Evolutionary conservation across 2,329 filamentous ascomycete species (phyloP).

Genomic region (Thielaviopsis ethacetica): DNA sequence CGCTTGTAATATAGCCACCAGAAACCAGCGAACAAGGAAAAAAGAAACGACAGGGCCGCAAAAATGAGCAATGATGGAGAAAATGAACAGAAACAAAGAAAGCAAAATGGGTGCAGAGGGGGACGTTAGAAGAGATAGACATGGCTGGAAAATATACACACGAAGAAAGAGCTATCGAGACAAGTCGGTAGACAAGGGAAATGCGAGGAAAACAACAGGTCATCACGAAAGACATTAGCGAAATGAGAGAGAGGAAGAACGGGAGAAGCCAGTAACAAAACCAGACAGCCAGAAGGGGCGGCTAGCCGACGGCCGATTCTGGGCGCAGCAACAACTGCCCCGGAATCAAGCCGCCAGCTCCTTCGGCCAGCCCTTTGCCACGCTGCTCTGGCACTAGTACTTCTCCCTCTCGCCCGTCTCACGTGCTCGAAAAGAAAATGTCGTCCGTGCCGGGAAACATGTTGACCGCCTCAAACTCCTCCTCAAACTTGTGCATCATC

Average conservation of each 20-base stretch:
- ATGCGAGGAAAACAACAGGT: no score
- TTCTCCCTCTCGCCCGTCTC: slow-evolving; percentile 2
- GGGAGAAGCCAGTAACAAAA: background rate
- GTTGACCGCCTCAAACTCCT: slow-evolving; percentile 32
- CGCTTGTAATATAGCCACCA: slow-evolving; percentile 1
- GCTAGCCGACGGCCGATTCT: background rate
- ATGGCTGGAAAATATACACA: no score
- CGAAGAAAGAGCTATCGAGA: no score
- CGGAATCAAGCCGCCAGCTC: background rate
- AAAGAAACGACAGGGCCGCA: background rate
- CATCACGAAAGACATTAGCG: no score
- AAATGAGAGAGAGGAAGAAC: background rate
- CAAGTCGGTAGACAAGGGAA: no score
- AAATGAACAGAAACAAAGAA: background rate
- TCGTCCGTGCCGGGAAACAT: slow-evolving; percentile 37
- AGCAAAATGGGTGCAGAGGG: no score
- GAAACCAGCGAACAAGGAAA: background rate
- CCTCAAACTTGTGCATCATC: slow-evolving; percentile 37
- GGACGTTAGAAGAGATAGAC: no score
- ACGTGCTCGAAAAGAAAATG: slow-evolving; percentile 31
- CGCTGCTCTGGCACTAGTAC: background rate
- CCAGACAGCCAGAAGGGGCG: background rate
- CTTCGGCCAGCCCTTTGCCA: background rate
- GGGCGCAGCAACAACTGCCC: background rate
- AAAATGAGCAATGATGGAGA: background rate